Evolutionary conservation across 2,329 filamentous ascomycete genomes (phyloP), one percentile per base, ranked within the genome.

Genomic region (Amylocarpus encephaloides): DNA sequence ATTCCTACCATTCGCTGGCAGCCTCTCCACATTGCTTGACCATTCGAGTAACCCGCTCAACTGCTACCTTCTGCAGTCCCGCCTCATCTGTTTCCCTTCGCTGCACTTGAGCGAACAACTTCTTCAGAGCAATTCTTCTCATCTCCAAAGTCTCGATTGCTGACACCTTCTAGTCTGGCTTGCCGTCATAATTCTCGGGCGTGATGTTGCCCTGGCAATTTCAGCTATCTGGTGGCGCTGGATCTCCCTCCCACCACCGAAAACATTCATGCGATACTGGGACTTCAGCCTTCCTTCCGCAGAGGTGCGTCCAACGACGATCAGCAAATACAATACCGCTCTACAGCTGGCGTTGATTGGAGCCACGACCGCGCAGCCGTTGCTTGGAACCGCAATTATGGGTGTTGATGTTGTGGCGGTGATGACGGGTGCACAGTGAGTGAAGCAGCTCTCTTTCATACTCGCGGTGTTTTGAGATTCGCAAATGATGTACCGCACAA

Each of bases 191-290:
- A 95, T 98, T 54, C 79, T 98, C 3, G 91, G 91, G 26, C 82
- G 93, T 39, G 93, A 98, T 62, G 79, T 87, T 38, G 88, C 84
- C 16, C 78, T 98, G 4, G 90, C 79, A 22, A 76, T 95, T 18
- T 82, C 90, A 1, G 93, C 93, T 19, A 83, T 98, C 59, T 97
- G 96, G 73, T 97, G 93, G 69, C 85, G 93, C 56, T 97, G 89
- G 80, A 94, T 96, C 58, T 94, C 88, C 2, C 77, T 98, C 5
- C 93, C 93, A 0, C 84, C 88, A 0, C 93, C 93, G 1, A 97
- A 97, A 71, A 97, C 93, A 0, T 88, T 96, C 69, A 71, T 79
- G 15, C 77, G 93, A 15, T 98, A 97, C 70, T 98, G 93, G 93
- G 93, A 98, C 70, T 97, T 98, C 66, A 92, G 87, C 2, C 77